A percentile compares a stretch with the other conserved stretches of the same genome.
phyloP scores from a whole-genome alignment of 1,284 basidiomycete species.

The Rhodotorula sp. region DNA sequence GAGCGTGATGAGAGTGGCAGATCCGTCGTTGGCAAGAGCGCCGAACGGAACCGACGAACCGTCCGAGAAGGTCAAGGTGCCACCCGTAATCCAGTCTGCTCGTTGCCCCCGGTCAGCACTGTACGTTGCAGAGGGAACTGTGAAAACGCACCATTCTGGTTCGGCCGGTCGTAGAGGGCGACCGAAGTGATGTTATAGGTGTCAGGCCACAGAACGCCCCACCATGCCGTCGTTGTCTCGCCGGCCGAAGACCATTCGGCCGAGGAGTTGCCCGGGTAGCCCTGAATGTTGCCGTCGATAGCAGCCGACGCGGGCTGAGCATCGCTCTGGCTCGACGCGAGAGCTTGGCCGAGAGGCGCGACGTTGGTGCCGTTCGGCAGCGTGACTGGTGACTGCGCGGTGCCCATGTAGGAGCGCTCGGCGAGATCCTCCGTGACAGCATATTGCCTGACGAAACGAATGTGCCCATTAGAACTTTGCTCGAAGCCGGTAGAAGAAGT shows the following conservation, averaged over 20 bases:
- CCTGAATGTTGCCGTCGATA: constrained; percentile 37
- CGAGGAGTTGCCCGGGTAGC: constrained; percentile 39
- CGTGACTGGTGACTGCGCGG: constrained; percentile 21
- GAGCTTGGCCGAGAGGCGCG: constrained; percentile 25
- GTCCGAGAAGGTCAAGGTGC: constrained; percentile 38
- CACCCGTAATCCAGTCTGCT: constrained; percentile 37
- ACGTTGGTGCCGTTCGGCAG: constrained; percentile 28
- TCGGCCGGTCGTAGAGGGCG: constrained; percentile 39
- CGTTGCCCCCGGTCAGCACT: not conserved
- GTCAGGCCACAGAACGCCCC: constrained; percentile 31
- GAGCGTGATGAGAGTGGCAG: constrained; percentile 31
- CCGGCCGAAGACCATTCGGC: constrained; percentile 37
- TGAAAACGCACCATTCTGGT: constrained; percentile 25
- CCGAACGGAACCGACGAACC: constrained; percentile 32
- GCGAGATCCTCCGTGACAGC: constrained; percentile 23
- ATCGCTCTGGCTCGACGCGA: constrained; percentile 23
- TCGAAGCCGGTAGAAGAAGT: not conserved
- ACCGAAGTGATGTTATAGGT: constrained; percentile 26
- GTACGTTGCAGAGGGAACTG: too few species aligned
- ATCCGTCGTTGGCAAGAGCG: constrained; percentile 38
- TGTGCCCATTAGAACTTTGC: not conserved
- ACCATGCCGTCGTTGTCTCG: constrained; percentile 19
- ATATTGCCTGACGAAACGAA: constrained; percentile 33
- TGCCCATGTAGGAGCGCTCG: constrained; percentile 20
- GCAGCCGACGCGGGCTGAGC: constrained; percentile 27